phyloP scores from a whole-genome alignment of 495 filamentous ascomycete genomes.

The Thozetella sp. region DNA sequence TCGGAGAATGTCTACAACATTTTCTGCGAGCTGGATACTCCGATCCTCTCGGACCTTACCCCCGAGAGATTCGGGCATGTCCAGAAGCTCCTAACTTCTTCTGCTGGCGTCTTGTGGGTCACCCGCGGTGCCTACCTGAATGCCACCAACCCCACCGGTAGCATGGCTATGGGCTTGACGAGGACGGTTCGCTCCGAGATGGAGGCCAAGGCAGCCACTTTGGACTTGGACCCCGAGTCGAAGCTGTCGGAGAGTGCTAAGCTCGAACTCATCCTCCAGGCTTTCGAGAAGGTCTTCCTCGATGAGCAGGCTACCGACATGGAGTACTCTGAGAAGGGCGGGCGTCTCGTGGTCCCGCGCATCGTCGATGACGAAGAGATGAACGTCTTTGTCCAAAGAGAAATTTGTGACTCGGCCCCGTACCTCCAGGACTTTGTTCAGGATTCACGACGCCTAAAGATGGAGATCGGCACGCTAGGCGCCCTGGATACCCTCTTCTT shows the following conservation, averaged over 20 bases:
- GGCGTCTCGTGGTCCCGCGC: slow-evolving; percentile 34
- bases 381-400: slow-evolving; percentile 31
- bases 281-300: slow-evolving; percentile 15
- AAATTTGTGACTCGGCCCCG: slow-evolving; percentile 28
- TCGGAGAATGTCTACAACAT: slow-evolving; percentile 26
- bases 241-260: slow-evolving; percentile 22
- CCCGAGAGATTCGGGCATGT: slow-evolving; percentile 29
- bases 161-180: slow-evolving; percentile 37
- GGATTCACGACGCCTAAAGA: slow-evolving; percentile 1
- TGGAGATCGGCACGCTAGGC: slow-evolving; percentile 17
- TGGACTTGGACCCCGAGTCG: slow-evolving; percentile 32
- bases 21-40: slow-evolving; percentile 25
- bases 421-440: slow-evolving; percentile 32
- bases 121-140: slow-evolving; percentile 38
- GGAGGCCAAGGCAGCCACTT: slow-evolving; percentile 26
- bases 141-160: slow-evolving; percentile 28
- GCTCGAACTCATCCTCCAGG: slow-evolving; percentile 25
- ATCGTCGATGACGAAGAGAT: slow-evolving; percentile 36
- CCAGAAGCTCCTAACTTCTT: slow-evolving; percentile 33
- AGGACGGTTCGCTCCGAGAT: slow-evolving; percentile 37
- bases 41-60: slow-evolving; percentile 24
- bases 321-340: slow-evolving; percentile 37
- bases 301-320: slow-evolving; percentile 24
- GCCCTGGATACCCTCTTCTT: slow-evolving; percentile 28
- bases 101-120: slow-evolving; percentile 38